Base-by-base conservation (phyloP, 768 basidiomycete genomes). In the Goffeauzyma gilvescens region DNA sequence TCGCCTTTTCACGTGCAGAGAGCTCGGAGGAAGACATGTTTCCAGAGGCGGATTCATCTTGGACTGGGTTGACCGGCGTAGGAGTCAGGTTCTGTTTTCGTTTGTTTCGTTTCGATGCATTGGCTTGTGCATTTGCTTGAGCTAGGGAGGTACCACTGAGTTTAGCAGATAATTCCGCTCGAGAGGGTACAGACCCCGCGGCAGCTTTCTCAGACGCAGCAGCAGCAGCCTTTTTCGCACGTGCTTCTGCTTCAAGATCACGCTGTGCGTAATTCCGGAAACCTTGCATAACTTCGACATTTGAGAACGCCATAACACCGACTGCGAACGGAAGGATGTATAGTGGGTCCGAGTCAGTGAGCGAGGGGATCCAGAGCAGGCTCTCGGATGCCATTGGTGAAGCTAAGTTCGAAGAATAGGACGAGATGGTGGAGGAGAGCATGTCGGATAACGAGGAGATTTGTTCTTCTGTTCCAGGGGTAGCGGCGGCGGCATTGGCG, bases 281-380 rank as follows among this genome's bases (percentile, higher is more conserved):
- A 27, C 31, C 34, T 3, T 51, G 46, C 27, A 42, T 45, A 13
- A 58, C 38, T 24, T 65, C 65, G n/a, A 64, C 63, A 50, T 65
- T 66, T 8, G 53, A 34, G 32, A 64, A 50, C 3, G 54, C 57
- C 7, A 55, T 44, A 32, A 65, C 22, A 1, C 62, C 60, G 22
- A 63, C 55, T 12, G 45, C 43, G 24, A 65, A 47, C 1, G 65
- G 65, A 20, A 65, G 50, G 15, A 51, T 46, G 33, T 51, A 44
- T 4, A 50, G 50, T 9, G 57, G 53, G 44, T 67, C 66, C 1
- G 55, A 45, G 7, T 63, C 55, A 22, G 57, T 54, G 21, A 65
- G 44, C 1, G 53, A 52, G 1, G 50, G 38, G 21, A 63, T 50
- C 63, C 63, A 65, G 23, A 50, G 28, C 33, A 55, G 53, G 22